Evolutionary conservation across 2,329 filamentous ascomycete species (phyloP), one percentile per base, ranked within the genome.

Genomic region (Paraphaeosphaeria minitans): DNA sequence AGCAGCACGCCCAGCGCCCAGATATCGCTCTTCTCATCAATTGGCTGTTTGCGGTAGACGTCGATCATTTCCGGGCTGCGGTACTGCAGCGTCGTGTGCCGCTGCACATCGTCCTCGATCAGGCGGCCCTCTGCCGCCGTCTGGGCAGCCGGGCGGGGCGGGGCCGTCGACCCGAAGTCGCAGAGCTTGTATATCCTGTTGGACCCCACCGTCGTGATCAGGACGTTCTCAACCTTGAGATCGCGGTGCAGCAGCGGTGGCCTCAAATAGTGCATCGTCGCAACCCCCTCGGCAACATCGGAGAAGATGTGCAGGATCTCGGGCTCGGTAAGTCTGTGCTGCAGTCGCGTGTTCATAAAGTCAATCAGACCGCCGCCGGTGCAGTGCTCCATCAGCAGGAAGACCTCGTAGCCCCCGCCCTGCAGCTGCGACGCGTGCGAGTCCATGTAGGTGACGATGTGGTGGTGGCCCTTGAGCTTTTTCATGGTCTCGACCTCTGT

Each of bases 401-500:
- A 99, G 58, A 99, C 95, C 82, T 99, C 95, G 77, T 97, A 99
- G 58, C 95, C 95, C 43, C 93, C 93, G 53, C 91, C 92, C 70
- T 91, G 89, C 69, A 98, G 82, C 79, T 98, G 93, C 16, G 93
- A 97, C 39, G 95, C 95, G 79, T 99, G 95, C 66, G 94, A 98
- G 81, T 99, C 95, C 76, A 98, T 93, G 80, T 99, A 99, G 59
- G 90, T 97, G 70, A 99, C 95, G 73, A 99, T 98, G 70, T 95
- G 90, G 63, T 89, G 88, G 84, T 98, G 95, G 57, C 95, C 95
- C 83, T 97, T 97, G 70, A 99, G 85, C 79, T 95, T 93, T 87
- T 99, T 99, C 95, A 99, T 99, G 14, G 95, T 99, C 81, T 99
- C 95, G 68, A 99, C 95, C 83, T 99, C 95, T 66, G 89, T 98